Base-by-base conservation (phyloP, 306 rosid species). In the Begonia peltatifolia region DNA sequence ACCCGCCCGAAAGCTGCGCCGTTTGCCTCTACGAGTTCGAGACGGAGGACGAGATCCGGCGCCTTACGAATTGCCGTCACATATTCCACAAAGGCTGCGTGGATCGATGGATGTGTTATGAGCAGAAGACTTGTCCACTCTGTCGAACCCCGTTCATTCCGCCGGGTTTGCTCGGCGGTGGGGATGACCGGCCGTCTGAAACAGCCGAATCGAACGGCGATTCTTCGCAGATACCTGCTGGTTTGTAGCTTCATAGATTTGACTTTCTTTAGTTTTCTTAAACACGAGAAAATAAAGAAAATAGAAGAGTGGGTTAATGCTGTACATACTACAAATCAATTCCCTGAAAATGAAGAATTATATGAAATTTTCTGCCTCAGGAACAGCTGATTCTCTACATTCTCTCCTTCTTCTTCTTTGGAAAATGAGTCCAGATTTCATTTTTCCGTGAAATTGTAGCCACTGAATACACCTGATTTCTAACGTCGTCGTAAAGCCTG, bases 81-180 rank as follows among this genome's bases (percentile, higher is more conserved):
- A 63, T 86, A 6, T 90, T 86, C 69, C 99, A 90, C 76, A 47
- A 57, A 23, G 68, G 73, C 1, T 90, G 99, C 30, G 66, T 90
- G 11, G 94, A 90, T 81, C 92, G 94, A 50, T 90, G 99, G 99
- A 82, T 83, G 66, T 92, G 86, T 0, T 86, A 86, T 30, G 75
- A 84, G 12, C 95, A 83, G 66, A 79, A 63, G 10, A 83, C 99
- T 2, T 90, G 99, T 1, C 99, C 99, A 11, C 64, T 86, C 12
- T 90, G 99, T 20, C 72, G 99, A 11, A 80, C 84, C 9, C 76
- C 81, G 9, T 74, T 88, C 18, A 67, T 88, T 52, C 80, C 87
- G 0, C 65, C 74, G 3, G 79, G 78, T 67, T 64, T 80, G 85
- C 84, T 76, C 20, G 71, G 49, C 7, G 63, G 63, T n/a, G 71